These are phyloP conservation scores for Hyphopichia buzzinii DNA, from an alignment of 1,139 yeast genomes.

Conservation along the genomic window DNA sequence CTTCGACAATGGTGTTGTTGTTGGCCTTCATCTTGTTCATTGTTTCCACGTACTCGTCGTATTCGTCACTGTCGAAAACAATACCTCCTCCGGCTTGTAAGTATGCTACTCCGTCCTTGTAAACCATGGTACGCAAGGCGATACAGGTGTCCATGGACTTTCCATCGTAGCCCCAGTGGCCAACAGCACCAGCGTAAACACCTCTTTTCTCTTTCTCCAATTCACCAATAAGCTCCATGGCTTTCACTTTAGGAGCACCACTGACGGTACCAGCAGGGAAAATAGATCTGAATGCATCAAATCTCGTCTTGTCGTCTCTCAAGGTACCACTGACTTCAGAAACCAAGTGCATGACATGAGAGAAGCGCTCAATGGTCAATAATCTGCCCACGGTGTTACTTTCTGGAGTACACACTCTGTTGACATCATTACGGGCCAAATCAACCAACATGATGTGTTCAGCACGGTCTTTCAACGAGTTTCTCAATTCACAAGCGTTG, in stretches of 20 bases:
- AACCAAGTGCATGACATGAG: slow-evolving; percentile 97
- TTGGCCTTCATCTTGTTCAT: slow-evolving; percentile 97
- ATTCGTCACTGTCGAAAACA: slow-evolving; percentile 91
- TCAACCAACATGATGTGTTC: slow-evolving; percentile 99
- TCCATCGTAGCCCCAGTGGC: slow-evolving; percentile 95
- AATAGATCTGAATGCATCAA: slow-evolving; percentile 94
- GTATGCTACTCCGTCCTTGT: slow-evolving; percentile 85
- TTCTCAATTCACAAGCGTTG: slow-evolving; percentile 69
- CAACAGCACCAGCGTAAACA: slow-evolving; percentile 98
- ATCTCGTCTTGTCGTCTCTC: slow-evolving; percentile 78
- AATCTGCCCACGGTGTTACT: slow-evolving; percentile 85
- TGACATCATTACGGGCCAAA: slow-evolving; percentile 91
- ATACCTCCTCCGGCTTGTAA: slow-evolving; percentile 99
- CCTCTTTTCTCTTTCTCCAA: slow-evolving; percentile 92
- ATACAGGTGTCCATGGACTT: slow-evolving; percentile 95
- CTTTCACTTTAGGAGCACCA: slow-evolving; percentile 96
- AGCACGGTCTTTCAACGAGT: slow-evolving; percentile 89
- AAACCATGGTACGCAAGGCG: slow-evolving; percentile 95
- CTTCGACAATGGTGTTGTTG: slow-evolving; percentile 82
- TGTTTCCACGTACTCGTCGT: slow-evolving; percentile 93
- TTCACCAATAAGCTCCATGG: slow-evolving; percentile 92
- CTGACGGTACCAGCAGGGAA: slow-evolving; percentile 99
- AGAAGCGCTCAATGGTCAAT: slow-evolving; percentile 85
- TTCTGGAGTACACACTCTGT: slow-evolving; percentile 86
- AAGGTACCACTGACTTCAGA: slow-evolving; percentile 92